Evolutionary conservation across 2,329 filamentous ascomycete genomes (phyloP).

Genomic region (Diplocarpon rosae): DNA sequence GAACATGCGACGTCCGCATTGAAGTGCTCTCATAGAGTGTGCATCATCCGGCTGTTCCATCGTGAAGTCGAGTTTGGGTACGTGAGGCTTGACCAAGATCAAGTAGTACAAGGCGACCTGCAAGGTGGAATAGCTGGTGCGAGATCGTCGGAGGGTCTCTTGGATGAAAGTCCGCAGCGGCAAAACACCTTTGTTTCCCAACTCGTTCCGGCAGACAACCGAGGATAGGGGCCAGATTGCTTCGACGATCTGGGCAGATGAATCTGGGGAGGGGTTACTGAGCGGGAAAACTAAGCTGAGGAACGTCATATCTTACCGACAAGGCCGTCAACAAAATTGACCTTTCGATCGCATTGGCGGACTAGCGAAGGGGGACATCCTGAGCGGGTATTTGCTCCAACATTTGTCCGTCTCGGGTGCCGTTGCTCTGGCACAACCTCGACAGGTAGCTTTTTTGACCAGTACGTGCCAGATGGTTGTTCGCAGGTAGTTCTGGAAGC

Average conservation of each 20-base stretch:
- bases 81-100: slow-evolving; percentile 82
- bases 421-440: slow-evolving; percentile 50
- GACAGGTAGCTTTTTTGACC: slow-evolving; percentile 28
- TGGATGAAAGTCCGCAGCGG: slow-evolving; percentile 94
- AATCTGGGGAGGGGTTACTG: slow-evolving; percentile 52
- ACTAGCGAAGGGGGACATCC: slow-evolving; percentile 64
- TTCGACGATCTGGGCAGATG: slow-evolving; percentile 92
- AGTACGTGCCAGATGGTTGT: slow-evolving; percentile 23
- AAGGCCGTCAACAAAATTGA: slow-evolving; percentile 91
- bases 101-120: slow-evolving; percentile 96
- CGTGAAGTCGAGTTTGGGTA: slow-evolving; percentile 74
- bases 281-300: slow-evolving; percentile 25
- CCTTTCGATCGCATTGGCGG: slow-evolving; percentile 83
- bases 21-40: slow-evolving; percentile 66
- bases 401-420: slow-evolving; percentile 48
- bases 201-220: slow-evolving; percentile 62
- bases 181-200: slow-evolving; percentile 65
- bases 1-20: slow-evolving; percentile 97
- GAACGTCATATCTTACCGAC: slow-evolving; percentile 65
- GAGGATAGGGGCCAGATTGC: slow-evolving; percentile 93
- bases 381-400: slow-evolving; percentile 42
- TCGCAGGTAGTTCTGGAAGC: slow-evolving; percentile 25
- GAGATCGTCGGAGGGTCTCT: slow-evolving; percentile 86
- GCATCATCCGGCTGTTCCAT: slow-evolving; percentile 72
- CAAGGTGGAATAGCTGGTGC: slow-evolving; percentile 93